phyloP scores from a whole-genome alignment of 2,329 filamentous ascomycete species.

The Leptosphaerulina australis region DNA sequence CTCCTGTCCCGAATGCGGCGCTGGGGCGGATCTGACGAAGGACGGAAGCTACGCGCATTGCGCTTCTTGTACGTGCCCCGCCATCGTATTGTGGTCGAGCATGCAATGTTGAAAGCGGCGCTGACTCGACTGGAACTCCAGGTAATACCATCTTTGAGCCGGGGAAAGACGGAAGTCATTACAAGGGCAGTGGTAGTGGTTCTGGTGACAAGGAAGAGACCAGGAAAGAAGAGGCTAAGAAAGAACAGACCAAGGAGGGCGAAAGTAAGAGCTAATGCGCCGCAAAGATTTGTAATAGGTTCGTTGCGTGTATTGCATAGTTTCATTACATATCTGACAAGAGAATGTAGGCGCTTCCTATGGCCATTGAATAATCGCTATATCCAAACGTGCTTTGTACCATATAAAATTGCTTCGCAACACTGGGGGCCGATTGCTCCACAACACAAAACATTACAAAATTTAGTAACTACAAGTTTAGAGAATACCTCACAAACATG shows the following conservation, averaged over 20 bases:
- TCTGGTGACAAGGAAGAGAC: constrained; percentile 36
- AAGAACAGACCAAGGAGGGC: no score
- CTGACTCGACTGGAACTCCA: constrained; percentile 3
- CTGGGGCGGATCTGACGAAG: constrained; percentile 37
- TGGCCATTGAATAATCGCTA: no score
- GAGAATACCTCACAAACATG: no score
- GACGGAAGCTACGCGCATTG: constrained; percentile 40
- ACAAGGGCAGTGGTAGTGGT: constrained; percentile 32
- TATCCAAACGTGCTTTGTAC: no score
- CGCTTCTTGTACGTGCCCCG: constrained; percentile 32
- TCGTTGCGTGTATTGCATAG: no score
- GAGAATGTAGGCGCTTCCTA: no score
- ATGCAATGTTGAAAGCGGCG: background rate
- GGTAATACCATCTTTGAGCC: constrained; percentile 40
- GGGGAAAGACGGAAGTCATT: constrained; percentile 35
- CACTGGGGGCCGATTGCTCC: no score
- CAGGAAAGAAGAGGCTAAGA: constrained; percentile 23
- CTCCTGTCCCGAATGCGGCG: constrained; percentile 38
- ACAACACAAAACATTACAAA: no score
- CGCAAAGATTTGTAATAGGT: no score
- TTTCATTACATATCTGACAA: no score
- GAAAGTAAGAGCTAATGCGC: constrained; percentile 17
- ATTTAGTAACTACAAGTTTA: no score
- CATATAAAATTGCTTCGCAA: no score
- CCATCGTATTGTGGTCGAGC: background rate